Percentiles rank a stretch among this genome's conserved stretches.
Conservation (phyloP, 495 filamentous ascomycete species). For the Aspergillus nanangensis region DNA sequence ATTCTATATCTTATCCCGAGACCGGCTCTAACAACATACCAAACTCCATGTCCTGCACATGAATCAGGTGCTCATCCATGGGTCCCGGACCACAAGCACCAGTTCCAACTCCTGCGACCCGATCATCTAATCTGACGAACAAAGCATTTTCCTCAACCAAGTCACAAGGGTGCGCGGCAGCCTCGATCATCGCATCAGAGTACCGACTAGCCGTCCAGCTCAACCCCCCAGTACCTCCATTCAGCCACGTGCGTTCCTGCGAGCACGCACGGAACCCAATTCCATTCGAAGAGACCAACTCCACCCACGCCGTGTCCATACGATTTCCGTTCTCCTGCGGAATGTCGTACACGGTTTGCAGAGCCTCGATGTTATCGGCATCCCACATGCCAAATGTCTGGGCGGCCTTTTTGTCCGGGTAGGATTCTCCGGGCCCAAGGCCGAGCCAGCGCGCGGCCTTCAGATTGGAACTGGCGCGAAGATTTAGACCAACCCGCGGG, state of each 20-base stretch:
- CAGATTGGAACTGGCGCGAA: constrained; percentile 33
- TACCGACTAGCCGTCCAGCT: constrained; percentile 55
- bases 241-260: constrained; percentile 27
- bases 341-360: constrained; percentile 56
- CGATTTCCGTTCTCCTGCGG: constrained; percentile 62
- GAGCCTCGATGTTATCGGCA: constrained; percentile 31
- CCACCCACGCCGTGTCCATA: constrained; percentile 54
- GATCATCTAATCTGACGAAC: constrained; percentile 54
- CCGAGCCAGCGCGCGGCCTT: constrained; percentile 54
- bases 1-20: too few relatives aligned
- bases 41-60: constrained; percentile 5
- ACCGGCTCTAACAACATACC: background rate
- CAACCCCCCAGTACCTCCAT: constrained; percentile 6
- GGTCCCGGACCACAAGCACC: constrained; percentile 56
- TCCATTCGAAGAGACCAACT: too few relatives aligned
- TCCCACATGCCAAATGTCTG: constrained; percentile 51
- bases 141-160: constrained; percentile 50
- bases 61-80: constrained; percentile 45
- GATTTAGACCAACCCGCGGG: constrained; percentile 53
- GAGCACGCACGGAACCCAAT: constrained; percentile 28
- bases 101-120: constrained; percentile 52
- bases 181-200: constrained; percentile 47
- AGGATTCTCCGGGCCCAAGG: constrained; percentile 59
- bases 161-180: constrained; percentile 57
- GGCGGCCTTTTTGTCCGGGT: constrained; percentile 55